Evolutionary conservation across 2,329 filamentous ascomycete genomes (phyloP).

Genomic region (Neofusicoccum sp.): DNA sequence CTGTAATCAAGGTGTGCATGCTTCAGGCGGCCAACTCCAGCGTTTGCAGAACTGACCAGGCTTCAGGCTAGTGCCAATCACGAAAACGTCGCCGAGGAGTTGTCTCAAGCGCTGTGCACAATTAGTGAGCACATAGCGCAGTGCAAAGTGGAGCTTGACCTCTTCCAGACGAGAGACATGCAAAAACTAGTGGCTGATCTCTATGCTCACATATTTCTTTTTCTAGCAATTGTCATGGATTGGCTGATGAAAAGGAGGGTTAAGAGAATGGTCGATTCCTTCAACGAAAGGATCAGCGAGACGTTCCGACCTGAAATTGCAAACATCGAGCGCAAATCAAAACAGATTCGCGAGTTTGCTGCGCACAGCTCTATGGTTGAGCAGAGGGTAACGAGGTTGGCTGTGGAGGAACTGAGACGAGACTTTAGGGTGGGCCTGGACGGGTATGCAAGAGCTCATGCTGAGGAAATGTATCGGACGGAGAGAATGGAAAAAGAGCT

Average conservation of each 20-base stretch:
- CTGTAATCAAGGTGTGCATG: constrained; percentile 21
- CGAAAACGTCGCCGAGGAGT: constrained; percentile 27
- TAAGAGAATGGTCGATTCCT: constrained; percentile 24
- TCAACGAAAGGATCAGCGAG: constrained; percentile 28
- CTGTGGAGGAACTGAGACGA: background rate
- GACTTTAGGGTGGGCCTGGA: background rate
- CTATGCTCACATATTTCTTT: constrained; percentile 31
- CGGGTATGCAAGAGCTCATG: background rate
- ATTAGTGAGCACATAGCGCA: constrained; percentile 28
- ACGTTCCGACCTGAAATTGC: constrained; percentile 26
- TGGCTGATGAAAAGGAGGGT: constrained; percentile 27
- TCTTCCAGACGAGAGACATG: constrained; percentile 27
- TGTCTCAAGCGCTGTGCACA: constrained; percentile 25
- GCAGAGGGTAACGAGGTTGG: constrained; percentile 12
- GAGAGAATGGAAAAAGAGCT: background rate
- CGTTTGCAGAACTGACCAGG: background rate
- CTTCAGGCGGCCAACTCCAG: background rate
- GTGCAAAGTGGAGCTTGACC: constrained; percentile 25
- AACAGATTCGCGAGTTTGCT: constrained; percentile 7
- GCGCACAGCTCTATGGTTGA: constrained; percentile 9
- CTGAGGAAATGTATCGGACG: background rate
- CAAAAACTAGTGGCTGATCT: constrained; percentile 25
- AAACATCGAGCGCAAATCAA: constrained; percentile 23
- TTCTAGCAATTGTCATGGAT: constrained; percentile 27
- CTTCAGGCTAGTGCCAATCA: constrained; percentile 29